Conservation (phyloP, 306 rosid species). For the Hippophae gyantsensis region DNA sequence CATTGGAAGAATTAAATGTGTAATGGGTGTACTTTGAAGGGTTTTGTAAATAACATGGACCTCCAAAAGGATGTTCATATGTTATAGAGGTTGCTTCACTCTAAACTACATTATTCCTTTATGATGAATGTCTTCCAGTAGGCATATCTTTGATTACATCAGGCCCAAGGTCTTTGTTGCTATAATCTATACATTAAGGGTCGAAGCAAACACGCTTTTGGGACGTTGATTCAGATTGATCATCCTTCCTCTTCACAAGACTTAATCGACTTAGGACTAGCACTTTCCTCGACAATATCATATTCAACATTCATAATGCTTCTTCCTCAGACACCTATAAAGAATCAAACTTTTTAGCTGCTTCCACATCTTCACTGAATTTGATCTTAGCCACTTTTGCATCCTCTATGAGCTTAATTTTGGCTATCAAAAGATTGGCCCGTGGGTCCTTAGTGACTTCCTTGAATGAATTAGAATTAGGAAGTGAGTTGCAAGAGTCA, state of each 20-base stretch:
- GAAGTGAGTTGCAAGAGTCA: too few species aligned
- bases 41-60: slow-evolving; percentile 68
- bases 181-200: slow-evolving; percentile 37
- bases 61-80: slow-evolving; percentile 33
- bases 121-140: slow-evolving; percentile 13
- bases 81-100: background rate
- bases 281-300: slow-evolving; percentile 13
- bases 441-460: slow-evolving; percentile 65
- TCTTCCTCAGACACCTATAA: slow-evolving; percentile 43
- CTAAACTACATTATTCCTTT: background rate
- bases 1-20: slow-evolving; percentile 47
- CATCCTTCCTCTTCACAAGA: slow-evolving; percentile 77
- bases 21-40: slow-evolving; percentile 65
- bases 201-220: slow-evolving; percentile 81
- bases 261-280: slow-evolving; percentile 29
- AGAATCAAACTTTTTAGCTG: slow-evolving; percentile 40
- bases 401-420: slow-evolving; percentile 56
- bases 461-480: slow-evolving; percentile 19
- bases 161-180: slow-evolving; percentile 22
- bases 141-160: slow-evolving; percentile 23
- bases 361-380: slow-evolving; percentile 60
- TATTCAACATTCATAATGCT: slow-evolving; percentile 15
- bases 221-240: slow-evolving; percentile 29
- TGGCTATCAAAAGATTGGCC: slow-evolving; percentile 75
- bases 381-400: slow-evolving; percentile 58